These are phyloP conservation scores for Globisporangium orthogonon DNA, from an alignment of 352 stramenopile species.

Conservation along the genomic window DNA sequence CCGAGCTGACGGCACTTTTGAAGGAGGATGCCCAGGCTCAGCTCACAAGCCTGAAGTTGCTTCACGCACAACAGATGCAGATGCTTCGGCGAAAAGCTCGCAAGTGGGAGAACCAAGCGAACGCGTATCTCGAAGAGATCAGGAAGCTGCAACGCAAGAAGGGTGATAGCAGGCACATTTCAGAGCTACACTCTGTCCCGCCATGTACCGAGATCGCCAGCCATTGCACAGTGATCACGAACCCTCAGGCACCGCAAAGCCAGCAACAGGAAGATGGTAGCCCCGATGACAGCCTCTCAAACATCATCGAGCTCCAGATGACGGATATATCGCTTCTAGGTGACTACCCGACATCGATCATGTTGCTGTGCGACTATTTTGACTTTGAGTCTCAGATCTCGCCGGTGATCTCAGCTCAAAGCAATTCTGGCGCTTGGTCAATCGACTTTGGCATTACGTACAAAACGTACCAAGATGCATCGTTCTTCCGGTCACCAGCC, in stretches of 20 bases:
- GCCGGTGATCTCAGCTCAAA: constrained; percentile 12
- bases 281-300: not conserved
- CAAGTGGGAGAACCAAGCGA: constrained; percentile 17
- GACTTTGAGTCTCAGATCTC: constrained; percentile 38
- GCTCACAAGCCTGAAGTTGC: constrained; percentile 17
- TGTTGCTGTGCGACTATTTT: constrained; percentile 34
- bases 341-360: not conserved
- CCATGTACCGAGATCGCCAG: not conserved
- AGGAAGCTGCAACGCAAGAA: constrained; percentile 12
- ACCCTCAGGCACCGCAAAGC: not conserved
- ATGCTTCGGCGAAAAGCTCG: constrained; percentile 12
- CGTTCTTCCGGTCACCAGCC: constrained; percentile 18
- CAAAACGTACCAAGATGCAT: constrained; percentile 18
- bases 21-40: constrained; percentile 21
- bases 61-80: constrained; percentile 14
- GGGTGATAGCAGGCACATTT: constrained; percentile 2
- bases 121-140: constrained; percentile 21
- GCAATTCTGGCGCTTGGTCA: not conserved
- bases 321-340: not conserved
- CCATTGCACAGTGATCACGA: not conserved
- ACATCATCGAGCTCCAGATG: constrained; percentile 15
- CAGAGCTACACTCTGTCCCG: not conserved
- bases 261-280: not conserved
- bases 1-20: constrained; percentile 18
- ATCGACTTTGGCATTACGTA: constrained; percentile 29